Percentiles rank a stretch among this genome's conserved stretches.
phyloP scores from a whole-genome alignment of 345 rosid species.

The Eucalyptus fibrosa region DNA sequence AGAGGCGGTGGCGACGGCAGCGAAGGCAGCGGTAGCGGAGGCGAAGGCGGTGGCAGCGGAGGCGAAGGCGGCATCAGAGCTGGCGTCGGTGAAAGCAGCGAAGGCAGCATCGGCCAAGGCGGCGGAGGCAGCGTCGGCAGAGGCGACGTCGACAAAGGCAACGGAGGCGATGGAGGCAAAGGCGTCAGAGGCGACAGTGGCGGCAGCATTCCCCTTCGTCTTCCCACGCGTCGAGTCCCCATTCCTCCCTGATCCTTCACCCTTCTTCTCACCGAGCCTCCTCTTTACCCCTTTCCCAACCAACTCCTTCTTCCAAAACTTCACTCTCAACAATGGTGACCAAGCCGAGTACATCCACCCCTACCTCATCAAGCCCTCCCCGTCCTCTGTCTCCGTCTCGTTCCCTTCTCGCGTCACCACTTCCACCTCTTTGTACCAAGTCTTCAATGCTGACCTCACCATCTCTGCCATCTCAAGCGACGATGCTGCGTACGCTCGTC shows the following conservation, averaged over 20 bases:
- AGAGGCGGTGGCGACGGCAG: no score
- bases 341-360: slow-evolving; percentile 88
- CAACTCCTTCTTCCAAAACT: slow-evolving; percentile 87
- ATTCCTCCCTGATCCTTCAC: slow-evolving; percentile 68
- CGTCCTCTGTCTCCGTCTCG: slow-evolving; percentile 49
- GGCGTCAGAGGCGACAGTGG: no score
- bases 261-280: slow-evolving; percentile 53
- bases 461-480: slow-evolving; percentile 26
- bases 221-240: slow-evolving; percentile 55
- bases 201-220: slow-evolving; percentile 44
- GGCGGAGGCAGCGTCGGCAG: no score
- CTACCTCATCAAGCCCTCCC: slow-evolving; percentile 60
- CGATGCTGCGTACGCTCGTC: accelerated
- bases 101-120: no score
- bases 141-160: no score
- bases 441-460: slow-evolving; percentile 53
- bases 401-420: slow-evolving; percentile 54
- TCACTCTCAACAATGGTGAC: slow-evolving; percentile 69
- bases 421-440: slow-evolving; percentile 49
- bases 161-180: no score
- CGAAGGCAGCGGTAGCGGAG: no score
- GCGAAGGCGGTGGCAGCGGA: no score
- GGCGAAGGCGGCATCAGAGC: no score
- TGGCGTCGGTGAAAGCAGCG: no score
- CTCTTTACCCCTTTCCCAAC: slow-evolving; percentile 71